These are phyloP conservation scores for Hypomontagnella submonticulosa DNA, from an alignment of 495 filamentous ascomycete species.

Conservation along the genomic window DNA sequence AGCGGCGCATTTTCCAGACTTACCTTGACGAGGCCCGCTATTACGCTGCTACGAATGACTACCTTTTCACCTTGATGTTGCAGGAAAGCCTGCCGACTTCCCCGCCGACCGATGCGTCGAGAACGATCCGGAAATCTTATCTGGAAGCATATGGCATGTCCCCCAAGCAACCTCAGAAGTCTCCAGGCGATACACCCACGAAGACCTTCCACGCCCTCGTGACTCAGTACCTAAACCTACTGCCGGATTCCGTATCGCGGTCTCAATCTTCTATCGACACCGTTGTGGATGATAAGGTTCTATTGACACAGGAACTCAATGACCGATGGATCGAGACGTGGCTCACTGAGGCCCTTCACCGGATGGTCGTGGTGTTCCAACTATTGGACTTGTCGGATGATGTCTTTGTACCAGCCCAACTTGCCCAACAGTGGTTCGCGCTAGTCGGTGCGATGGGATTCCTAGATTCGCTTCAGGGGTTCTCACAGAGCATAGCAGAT, in stretches of 20 bases:
- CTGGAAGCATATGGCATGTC: slow-evolving; percentile 48
- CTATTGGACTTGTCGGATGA: slow-evolving; percentile 67
- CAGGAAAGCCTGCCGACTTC: slow-evolving; percentile 47
- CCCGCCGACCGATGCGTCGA: slow-evolving; percentile 43
- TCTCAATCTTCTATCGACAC: slow-evolving; percentile 43
- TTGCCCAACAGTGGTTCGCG: slow-evolving; percentile 76
- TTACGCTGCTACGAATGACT: slow-evolving; percentile 63
- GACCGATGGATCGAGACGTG: slow-evolving; percentile 70
- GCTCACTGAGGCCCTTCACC: slow-evolving; percentile 75
- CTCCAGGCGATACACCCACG: slow-evolving; percentile 42
- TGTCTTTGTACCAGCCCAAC: slow-evolving; percentile 65
- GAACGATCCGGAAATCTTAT: slow-evolving; percentile 43
- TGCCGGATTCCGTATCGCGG: slow-evolving; percentile 51
- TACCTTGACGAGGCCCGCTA: slow-evolving; percentile 76
- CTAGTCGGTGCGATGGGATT: slow-evolving; percentile 74
- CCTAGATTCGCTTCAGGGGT: slow-evolving; percentile 65
- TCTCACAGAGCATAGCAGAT: slow-evolving; percentile 56
- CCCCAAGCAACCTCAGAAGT: slow-evolving; percentile 44
- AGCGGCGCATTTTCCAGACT: slow-evolving; percentile 69
- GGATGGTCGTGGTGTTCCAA: slow-evolving; percentile 78
- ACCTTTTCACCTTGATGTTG: slow-evolving; percentile 56
- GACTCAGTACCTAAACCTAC: slow-evolving; percentile 52
- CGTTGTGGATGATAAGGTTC: slow-evolving; percentile 40
- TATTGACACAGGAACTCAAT: slow-evolving; percentile 62
- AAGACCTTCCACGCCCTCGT: slow-evolving; percentile 51